Evolutionary conservation across 352 stramenopile species (phyloP).

Genomic region (Phytophthora megakarya): DNA sequence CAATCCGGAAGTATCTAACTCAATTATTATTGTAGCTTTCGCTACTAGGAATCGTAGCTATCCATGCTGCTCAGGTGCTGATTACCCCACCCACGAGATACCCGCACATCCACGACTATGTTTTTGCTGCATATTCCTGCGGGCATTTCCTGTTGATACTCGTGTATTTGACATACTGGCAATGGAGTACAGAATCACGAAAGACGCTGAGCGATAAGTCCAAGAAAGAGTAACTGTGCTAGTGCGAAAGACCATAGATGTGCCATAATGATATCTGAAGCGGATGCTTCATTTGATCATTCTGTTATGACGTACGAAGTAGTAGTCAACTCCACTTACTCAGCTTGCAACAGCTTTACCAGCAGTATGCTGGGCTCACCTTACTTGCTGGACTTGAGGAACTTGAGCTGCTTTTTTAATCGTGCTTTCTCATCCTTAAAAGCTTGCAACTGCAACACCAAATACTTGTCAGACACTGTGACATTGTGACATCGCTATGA

Average conservation of each 20-base stretch:
- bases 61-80: constrained; percentile 58
- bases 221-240: constrained; percentile 47
- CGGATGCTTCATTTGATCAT: constrained; percentile 14
- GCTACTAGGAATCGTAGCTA: constrained; percentile 48
- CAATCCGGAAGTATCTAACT: constrained; percentile 7
- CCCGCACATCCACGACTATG: constrained; percentile 86
- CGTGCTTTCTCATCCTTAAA: constrained; percentile 88
- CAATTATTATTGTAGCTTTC: constrained; percentile 51
- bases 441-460: constrained; percentile 60
- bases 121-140: constrained; percentile 84
- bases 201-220: constrained; percentile 26
- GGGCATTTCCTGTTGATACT: constrained; percentile 76
- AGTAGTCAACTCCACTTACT: constrained; percentile 2
- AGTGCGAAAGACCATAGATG: constrained; percentile 8
- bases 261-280: constrained; percentile 16
- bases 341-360: not conserved
- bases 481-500: not conserved
- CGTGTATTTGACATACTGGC: constrained; percentile 83
- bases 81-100: constrained; percentile 61
- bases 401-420: constrained; percentile 87
- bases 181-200: constrained; percentile 57
- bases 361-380: constrained; percentile 5
- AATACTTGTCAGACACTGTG: not conserved
- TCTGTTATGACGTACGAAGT: constrained; percentile 14
- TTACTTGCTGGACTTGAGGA: constrained; percentile 71